phyloP scores from a whole-genome alignment of 257 asterid species.

The Linaria vulgaris region DNA sequence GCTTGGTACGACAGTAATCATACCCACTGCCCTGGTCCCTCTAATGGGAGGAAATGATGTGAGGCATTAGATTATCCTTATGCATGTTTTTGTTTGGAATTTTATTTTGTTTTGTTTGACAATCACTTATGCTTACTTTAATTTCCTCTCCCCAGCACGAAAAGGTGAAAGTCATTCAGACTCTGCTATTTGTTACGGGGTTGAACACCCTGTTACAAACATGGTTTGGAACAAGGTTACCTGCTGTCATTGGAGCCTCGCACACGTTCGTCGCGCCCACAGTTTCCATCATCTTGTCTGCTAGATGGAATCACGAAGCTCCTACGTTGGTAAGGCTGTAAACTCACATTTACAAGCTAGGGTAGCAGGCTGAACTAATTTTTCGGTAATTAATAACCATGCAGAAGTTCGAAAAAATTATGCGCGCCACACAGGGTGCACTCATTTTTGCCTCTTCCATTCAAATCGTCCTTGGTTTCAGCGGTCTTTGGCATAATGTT shows the following conservation, averaged over 20 bases:
- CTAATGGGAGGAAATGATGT: slow-evolving; percentile 97
- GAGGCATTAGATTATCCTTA: slow-evolving; percentile 28
- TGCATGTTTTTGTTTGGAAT: not conserved
- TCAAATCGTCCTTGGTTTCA: too few species aligned
- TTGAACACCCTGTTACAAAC: slow-evolving; percentile 71
- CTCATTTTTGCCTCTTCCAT: too few species aligned
- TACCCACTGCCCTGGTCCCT: slow-evolving; percentile 80
- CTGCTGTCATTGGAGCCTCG: slow-evolving; percentile 85
- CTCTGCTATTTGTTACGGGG: slow-evolving; percentile 82
- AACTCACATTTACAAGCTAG: too few species aligned
- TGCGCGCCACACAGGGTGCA: too few species aligned
- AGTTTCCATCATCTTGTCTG: slow-evolving; percentile 79
- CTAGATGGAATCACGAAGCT: too few species aligned
- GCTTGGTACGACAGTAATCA: slow-evolving; percentile 80
- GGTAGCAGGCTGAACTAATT: too few species aligned
- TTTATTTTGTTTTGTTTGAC: too few species aligned
- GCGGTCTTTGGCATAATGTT: too few species aligned
- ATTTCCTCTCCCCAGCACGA: slow-evolving; percentile 51
- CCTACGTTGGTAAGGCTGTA: too few species aligned
- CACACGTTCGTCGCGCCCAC: slow-evolving; percentile 92
- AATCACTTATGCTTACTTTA: not conserved
- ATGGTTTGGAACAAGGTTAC: slow-evolving; percentile 77
- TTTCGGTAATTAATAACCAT: too few species aligned
- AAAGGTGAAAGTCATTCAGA: slow-evolving; percentile 83
- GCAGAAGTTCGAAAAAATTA: too few species aligned